Evolutionary conservation across 805 yeast species (phyloP).

Genomic region (Spencermartinsiella europaea): DNA sequence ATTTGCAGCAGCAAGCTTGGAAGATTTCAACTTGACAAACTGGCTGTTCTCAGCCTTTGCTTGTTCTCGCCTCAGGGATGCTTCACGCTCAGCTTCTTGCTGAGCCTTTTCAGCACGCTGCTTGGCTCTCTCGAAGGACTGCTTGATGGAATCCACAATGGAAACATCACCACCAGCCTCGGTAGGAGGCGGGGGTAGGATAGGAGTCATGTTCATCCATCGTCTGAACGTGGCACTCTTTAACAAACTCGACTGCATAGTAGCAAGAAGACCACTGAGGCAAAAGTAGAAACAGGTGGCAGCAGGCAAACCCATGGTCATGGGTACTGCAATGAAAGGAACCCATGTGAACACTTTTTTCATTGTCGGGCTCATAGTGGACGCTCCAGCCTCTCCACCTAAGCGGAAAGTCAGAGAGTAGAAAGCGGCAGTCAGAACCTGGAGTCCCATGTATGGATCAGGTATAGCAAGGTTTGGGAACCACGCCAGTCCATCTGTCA

Average conservation of each 20-base stretch:
- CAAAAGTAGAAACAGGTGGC: conserved; percentile 84
- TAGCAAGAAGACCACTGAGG: conserved; percentile 69
- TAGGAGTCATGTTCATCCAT: conserved; percentile 52
- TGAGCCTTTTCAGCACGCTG: conserved; percentile 31
- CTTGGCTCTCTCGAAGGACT: conserved; percentile 28
- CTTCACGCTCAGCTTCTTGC: conserved; percentile 26
- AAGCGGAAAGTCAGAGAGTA: conserved; percentile 69
- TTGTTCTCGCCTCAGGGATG: conserved; percentile 17
- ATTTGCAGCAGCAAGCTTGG: neutral
- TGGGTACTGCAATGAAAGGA: conserved; percentile 80
- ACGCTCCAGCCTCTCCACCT: conserved; percentile 91
- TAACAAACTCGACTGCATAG: conserved; percentile 64
- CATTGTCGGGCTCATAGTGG: conserved; percentile 57
- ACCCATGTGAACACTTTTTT: conserved; percentile 63
- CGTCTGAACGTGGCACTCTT: conserved; percentile 56
- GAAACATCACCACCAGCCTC: conserved; percentile 27
- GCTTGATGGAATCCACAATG: conserved; percentile 24
- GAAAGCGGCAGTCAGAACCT: conserved; percentile 70
- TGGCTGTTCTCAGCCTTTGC: neutral
- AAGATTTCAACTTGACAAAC: neutral
- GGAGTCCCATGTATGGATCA: conserved; percentile 90
- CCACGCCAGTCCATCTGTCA: conserved; percentile 77
- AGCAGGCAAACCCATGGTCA: conserved; percentile 81
- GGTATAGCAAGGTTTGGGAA: conserved; percentile 72
- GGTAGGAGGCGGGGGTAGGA: conserved; percentile 47